Evolutionary conservation across 805 yeast genomes (phyloP).

Genomic region (Hanseniaspora taiwanica): DNA sequence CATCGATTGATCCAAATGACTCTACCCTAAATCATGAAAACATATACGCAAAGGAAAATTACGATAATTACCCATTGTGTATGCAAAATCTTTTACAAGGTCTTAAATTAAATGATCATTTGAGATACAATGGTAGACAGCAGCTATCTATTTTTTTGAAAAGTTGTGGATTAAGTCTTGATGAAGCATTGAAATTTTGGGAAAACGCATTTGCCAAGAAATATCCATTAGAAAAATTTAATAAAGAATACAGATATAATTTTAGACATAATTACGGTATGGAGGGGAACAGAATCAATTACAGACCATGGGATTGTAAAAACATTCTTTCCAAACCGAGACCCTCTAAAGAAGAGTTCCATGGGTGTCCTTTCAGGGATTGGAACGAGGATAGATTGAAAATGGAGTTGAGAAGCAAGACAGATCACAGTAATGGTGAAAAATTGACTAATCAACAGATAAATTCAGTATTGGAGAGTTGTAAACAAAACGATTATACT

Average conservation of each 20-base stretch:
- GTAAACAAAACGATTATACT: constrained; percentile 58
- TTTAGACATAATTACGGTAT: constrained; percentile 83
- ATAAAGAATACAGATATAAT: constrained; percentile 80
- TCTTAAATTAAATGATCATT: constrained; percentile 50
- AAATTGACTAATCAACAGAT: constrained; percentile 33
- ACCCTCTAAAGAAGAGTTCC: constrained; percentile 56
- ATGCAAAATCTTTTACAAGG: constrained; percentile 52
- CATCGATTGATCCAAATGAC: constrained; percentile 20
- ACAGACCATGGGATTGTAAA: constrained; percentile 76
- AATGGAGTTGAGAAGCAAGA: constrained; percentile 30
- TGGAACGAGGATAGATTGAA: constrained; percentile 51
- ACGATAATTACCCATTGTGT: constrained; percentile 72
- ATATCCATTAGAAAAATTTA: constrained; percentile 59
- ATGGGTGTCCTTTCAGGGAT: constrained; percentile 91
- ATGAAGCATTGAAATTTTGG: constrained; percentile 86
- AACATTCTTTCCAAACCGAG: constrained; percentile 60
- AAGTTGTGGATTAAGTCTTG: constrained; percentile 77
- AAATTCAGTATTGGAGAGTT: constrained; percentile 51
- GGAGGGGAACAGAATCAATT: constrained; percentile 80
- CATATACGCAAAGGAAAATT: constrained; percentile 40
- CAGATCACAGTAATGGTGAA: constrained; percentile 54
- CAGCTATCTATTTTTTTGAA: constrained; percentile 77
- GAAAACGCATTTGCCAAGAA: constrained; percentile 50
- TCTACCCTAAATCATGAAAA: constrained; percentile 48
- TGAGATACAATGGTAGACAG: constrained; percentile 72